Conservation (phyloP, 2,329 filamentous ascomycete species). For the Escovopsis sp. region DNA sequence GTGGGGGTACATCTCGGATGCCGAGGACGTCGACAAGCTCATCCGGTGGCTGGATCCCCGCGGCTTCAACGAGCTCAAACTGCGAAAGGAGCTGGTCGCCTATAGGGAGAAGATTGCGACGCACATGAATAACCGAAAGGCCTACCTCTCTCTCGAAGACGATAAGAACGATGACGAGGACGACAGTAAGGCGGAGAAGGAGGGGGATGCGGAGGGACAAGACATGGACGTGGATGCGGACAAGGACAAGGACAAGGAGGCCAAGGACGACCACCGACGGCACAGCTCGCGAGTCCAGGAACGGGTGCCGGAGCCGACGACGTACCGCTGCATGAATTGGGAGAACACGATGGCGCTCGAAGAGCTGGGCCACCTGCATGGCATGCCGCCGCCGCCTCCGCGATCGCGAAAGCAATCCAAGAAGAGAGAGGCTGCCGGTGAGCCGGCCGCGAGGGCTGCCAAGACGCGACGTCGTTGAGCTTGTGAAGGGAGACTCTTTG, state of each 20-base stretch:
- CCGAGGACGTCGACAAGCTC: slow-evolving; percentile 61
- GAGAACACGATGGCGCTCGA: slow-evolving; percentile 42
- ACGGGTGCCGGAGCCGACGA: slow-evolving; percentile 30
- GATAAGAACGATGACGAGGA: too few relatives aligned
- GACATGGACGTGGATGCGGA: too few relatives aligned
- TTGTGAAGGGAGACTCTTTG: too few relatives aligned
- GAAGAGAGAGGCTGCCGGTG: slow-evolving; percentile 32
- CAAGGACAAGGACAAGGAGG: slow-evolving; percentile 13
- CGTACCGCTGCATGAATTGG: slow-evolving; percentile 38
- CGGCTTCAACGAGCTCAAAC: slow-evolving; percentile 71
- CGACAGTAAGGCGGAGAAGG: slow-evolving; percentile 15
- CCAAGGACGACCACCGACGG: slow-evolving; percentile 25
- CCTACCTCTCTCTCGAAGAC: slow-evolving; percentile 38
- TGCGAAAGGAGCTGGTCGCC: slow-evolving; percentile 70
- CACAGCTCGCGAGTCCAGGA: slow-evolving; percentile 33
- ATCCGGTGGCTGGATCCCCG: slow-evolving; percentile 81
- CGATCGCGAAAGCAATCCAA: slow-evolving; percentile 35
- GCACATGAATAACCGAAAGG: slow-evolving; percentile 67
- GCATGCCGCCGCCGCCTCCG: slow-evolving; percentile 37
- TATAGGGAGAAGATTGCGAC: slow-evolving; percentile 63
- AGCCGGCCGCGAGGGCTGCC: slow-evolving; percentile 13
- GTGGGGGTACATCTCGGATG: slow-evolving; percentile 85
- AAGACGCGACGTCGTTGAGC: slow-evolving; percentile 16
- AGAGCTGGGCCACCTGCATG: slow-evolving; percentile 43
- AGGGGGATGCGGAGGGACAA: slow-evolving; percentile 5